Conservation (phyloP, 1,139 yeast genomes). For the Magnusiomyces paraingens region DNA sequence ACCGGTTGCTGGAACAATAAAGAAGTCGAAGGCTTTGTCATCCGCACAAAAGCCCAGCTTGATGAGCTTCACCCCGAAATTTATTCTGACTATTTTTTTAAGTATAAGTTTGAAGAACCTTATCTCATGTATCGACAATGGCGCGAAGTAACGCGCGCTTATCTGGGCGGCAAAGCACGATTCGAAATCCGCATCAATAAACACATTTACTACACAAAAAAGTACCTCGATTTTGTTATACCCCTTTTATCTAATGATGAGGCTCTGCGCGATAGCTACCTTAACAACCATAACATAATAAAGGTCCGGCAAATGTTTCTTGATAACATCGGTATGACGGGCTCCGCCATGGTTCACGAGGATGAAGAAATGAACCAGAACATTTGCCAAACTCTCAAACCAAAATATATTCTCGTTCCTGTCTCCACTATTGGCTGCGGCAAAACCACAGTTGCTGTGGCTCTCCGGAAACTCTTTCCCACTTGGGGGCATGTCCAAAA, state of each 20-base stretch:
- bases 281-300: slow-evolving; percentile 66
- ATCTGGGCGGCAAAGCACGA: slow-evolving; percentile 42
- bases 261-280: slow-evolving; percentile 41
- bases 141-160: slow-evolving; percentile 74
- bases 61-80: background rate
- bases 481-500: slow-evolving; percentile 78
- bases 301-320: slow-evolving; percentile 59
- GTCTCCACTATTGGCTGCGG: slow-evolving; percentile 95
- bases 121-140: slow-evolving; percentile 84
- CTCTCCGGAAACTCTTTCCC: slow-evolving; percentile 51
- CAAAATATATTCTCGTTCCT: slow-evolving; percentile 64
- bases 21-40: slow-evolving; percentile 91
- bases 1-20: slow-evolving; percentile 65
- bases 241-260: slow-evolving; percentile 44
- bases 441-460: slow-evolving; percentile 73
- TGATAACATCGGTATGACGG: slow-evolving; percentile 41
- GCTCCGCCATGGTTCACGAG: slow-evolving; percentile 35
- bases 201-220: slow-evolving; percentile 55
- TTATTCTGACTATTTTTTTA: slow-evolving; percentile 63
- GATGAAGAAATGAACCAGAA: slow-evolving; percentile 9
- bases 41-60: slow-evolving; percentile 46
- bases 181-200: slow-evolving; percentile 42
- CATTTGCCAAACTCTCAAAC: slow-evolving; percentile 13
- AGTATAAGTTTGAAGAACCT: slow-evolving; percentile 92
- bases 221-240: slow-evolving; percentile 61